phyloP scores from a whole-genome alignment of 768 basidiomycete species.

The Ramaria rubella region DNA sequence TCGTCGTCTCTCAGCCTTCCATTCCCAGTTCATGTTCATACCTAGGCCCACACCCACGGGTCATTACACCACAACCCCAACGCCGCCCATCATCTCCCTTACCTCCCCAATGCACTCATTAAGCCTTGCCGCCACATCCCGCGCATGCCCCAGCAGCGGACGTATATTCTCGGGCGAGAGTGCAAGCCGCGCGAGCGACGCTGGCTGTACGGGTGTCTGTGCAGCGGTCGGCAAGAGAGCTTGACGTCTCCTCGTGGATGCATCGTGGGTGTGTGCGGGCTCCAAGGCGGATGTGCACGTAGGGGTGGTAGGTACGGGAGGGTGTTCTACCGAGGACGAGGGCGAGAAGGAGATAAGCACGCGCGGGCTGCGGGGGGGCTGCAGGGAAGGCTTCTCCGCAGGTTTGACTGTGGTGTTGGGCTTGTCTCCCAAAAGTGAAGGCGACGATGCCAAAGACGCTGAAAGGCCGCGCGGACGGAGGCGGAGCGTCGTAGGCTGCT shows the following conservation, averaged over 20 bases:
- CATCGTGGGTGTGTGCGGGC: background rate
- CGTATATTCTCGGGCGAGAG: slow-evolving; percentile 86
- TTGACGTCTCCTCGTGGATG: background rate
- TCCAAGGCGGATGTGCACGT: background rate
- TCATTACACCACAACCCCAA: too few species aligned
- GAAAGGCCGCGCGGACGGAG: background rate
- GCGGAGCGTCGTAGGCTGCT: too few species aligned
- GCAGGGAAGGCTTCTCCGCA: too few species aligned
- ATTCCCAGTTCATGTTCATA: too few species aligned
- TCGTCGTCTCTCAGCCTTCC: too few species aligned
- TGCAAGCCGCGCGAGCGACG: slow-evolving; percentile 41
- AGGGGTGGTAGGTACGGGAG: background rate
- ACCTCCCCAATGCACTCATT: slow-evolving; percentile 48
- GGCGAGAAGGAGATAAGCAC: background rate
- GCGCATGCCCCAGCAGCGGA: slow-evolving; percentile 74
- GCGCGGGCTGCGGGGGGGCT: background rate
- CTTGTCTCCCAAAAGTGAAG: too few species aligned
- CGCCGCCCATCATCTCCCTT: background rate
- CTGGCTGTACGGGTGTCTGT: background rate
- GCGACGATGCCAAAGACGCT: background rate
- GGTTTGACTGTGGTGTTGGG: too few species aligned
- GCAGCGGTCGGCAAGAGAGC: background rate
- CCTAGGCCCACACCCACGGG: too few species aligned
- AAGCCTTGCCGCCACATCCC: slow-evolving; percentile 60
- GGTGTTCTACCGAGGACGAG: background rate